Base-by-base conservation (phyloP, 768 basidiomycete species). In the Mycena vitilis region DNA sequence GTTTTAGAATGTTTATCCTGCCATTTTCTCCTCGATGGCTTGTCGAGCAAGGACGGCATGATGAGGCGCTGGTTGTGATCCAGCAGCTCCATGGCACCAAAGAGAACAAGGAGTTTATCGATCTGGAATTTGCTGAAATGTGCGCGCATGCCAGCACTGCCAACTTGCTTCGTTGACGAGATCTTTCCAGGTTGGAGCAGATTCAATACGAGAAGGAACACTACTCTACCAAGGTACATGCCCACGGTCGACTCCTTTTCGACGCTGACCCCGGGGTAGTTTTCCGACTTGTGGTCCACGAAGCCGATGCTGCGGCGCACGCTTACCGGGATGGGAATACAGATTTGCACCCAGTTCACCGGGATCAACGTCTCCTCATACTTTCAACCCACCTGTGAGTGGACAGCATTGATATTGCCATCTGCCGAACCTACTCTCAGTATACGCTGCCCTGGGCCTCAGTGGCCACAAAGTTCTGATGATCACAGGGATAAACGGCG, bases 291-390 rank as follows among this genome's bases (percentile, higher is more conserved):
- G 13, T 85, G 80, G 74, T 58, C 78, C 10, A 86, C 68, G 82
- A 81, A 68, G 82, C 85, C n/a, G 80, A 84, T 65, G 81, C 85
- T 68, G 61, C 84, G 73, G 80, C 86, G 60, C 82, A 88, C 60
- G 83, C 88, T 51, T 69, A 78, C 44, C 79, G 89, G 52, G 84
- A 87, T 52, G 76, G 80, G 49, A 77, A 80, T 88, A 22, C 88
- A 89, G 74, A 85, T 86, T 78, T 89, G 87, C 86, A 83, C 82
- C 55, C 88, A 89, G 73, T 79, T 87, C 34, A 82, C 82, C 4
- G 85, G 86, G 16, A 86, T 88, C 82, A 87, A 88, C 74, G 80
- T 87, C 72, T 87, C 88, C 83, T 84, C 88, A 82, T 81, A 66
- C 38, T 76, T 68, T 42, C 70, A 71, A 48, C 70, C 70, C 4